Base-by-base conservation (phyloP, 805 yeast species). In the Yamadazyma laniorum region DNA sequence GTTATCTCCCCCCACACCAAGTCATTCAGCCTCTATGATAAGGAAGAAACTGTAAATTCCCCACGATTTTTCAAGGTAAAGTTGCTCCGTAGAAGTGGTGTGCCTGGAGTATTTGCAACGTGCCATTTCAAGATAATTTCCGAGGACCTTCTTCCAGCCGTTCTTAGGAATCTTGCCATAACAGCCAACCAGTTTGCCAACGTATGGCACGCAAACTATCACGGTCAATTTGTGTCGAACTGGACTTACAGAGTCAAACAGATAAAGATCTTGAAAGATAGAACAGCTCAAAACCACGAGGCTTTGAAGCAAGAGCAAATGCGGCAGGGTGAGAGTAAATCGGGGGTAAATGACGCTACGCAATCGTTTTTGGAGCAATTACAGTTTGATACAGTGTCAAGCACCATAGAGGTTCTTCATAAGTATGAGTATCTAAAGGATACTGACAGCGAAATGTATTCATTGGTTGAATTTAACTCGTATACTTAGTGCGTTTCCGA, bases 31-130 rank as follows among this genome's bases (percentile, higher is more conserved):
- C 16, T 29, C 16, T 38, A 31, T 25, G 35, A 27, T 23, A 40
- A 34, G 5, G 25, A 26, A 3, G 9, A 12, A 6, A 17, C 11
- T 23, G 23, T 25, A 9, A 14, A 21, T 19, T 23, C 45, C 30
- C n/a, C 56, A 41, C 50, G 53, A 35, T 72, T 60, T 50, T 86
- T 70, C 63, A 76, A 75, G 47, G 89, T 87, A 8, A 77, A 83
- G 41, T 70, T 80, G 0, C 78, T 68, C 56, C 65, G 89, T 43
- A 68, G 82, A 39, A 67, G 76, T 3, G 90, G 88, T 2, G 79
- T 85, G 7, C 91, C 91, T 3, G 88, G 84, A 3, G 70, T 85
- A 6, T 79, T 85, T 51, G 81, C 95, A 0, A 79, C 90, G 0
- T 75, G 85, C 30, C 90, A 84, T 51, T 75, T 82, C 59, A 87